These are phyloP conservation scores for Citrus reticulata DNA, from an alignment of 345 rosid species.

Conservation along the genomic window DNA sequence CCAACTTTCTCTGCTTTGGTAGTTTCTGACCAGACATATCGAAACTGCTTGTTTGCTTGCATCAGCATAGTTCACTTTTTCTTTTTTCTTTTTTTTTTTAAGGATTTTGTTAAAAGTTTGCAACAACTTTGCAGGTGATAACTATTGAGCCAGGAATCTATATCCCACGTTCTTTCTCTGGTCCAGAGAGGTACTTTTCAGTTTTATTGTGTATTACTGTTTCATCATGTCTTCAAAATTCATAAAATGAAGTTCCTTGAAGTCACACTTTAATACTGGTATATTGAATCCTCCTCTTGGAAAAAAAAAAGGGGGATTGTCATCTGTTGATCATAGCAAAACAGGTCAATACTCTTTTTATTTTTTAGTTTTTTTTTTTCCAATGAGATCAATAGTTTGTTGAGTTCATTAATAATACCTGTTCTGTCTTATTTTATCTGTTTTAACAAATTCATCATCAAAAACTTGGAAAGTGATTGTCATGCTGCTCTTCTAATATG, in stretches of 20 bases:
- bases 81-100: not conserved
- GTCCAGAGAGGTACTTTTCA: conserved; percentile 63
- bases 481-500: not conserved
- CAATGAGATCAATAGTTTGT: not conserved
- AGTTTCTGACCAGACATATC: not conserved
- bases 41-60: not conserved
- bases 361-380: too few species aligned
- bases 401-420: not conserved
- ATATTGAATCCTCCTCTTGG: not conserved
- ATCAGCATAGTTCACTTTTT: not conserved
- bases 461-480: not conserved
- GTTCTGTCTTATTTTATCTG: not conserved
- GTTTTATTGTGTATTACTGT: not conserved
- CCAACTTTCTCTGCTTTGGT: not conserved
- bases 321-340: not conserved
- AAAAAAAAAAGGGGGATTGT: too few species aligned
- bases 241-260: not conserved
- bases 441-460: not conserved
- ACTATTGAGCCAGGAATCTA: conserved; percentile 97
- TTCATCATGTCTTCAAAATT: not conserved
- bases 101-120: conserved; percentile 5
- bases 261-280: not conserved
- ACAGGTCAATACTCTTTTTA: not conserved
- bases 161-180: conserved; percentile 53
- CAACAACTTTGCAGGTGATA: conserved; percentile 61